Evolutionary conservation across 257 asterid genomes (phyloP).

Genomic region (Forsythia suspensa): DNA sequence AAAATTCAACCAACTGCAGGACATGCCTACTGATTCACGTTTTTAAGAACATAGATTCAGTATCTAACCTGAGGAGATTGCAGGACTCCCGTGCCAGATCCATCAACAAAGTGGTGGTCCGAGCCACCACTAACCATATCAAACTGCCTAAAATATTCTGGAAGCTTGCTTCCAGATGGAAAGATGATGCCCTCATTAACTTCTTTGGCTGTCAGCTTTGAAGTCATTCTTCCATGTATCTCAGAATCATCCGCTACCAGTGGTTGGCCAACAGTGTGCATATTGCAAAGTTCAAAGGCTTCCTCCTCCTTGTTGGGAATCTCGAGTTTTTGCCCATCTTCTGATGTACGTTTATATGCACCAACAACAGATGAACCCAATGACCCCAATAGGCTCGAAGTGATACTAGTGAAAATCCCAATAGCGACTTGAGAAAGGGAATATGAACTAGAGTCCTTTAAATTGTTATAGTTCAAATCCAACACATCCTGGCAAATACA

Average conservation of each 20-base stretch:
- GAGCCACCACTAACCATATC: slow-evolving; percentile 78
- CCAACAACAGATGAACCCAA: slow-evolving; percentile 44
- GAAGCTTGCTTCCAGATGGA: slow-evolving; percentile 41
- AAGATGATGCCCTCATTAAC: slow-evolving; percentile 26
- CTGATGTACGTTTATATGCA: slow-evolving; percentile 44
- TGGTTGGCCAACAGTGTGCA: slow-evolving; percentile 28
- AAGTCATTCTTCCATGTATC: slow-evolving; percentile 28
- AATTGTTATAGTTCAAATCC: slow-evolving; percentile 29
- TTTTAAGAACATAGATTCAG: not conserved
- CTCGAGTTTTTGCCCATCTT: slow-evolving; percentile 23
- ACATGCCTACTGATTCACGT: not conserved
- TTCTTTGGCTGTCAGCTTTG: slow-evolving; percentile 30
- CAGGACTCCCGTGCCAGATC: slow-evolving; percentile 43
- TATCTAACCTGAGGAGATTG: slow-evolving; percentile 58
- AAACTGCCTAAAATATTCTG: slow-evolving; percentile 55
- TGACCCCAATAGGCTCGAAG: slow-evolving; percentile 58
- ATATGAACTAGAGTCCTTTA: slow-evolving; percentile 36
- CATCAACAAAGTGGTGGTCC: slow-evolving; percentile 76
- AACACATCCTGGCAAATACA: slow-evolving; percentile 45
- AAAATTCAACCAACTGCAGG: slow-evolving; percentile 17
- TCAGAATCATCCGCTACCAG: slow-evolving; percentile 27
- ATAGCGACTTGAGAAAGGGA: slow-evolving; percentile 65
- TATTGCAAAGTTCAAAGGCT: slow-evolving; percentile 42
- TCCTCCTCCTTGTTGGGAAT: slow-evolving; percentile 43
- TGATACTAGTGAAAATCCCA: slow-evolving; percentile 49